Evolutionary conservation across 148 eudicot genomes (phyloP).

Genomic region (Arctostaphylos glauca): DNA sequence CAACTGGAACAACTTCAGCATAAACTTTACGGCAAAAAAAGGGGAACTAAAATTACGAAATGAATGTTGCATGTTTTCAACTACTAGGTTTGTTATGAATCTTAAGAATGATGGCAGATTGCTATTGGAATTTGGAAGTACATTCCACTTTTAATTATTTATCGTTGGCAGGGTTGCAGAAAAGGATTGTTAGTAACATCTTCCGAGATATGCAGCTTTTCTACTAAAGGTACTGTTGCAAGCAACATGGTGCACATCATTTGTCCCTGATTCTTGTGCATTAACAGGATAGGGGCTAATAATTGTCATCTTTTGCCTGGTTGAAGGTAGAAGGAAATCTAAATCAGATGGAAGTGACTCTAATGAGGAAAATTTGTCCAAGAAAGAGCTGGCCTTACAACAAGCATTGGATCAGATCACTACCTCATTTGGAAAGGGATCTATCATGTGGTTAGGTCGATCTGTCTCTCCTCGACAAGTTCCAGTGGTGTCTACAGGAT

Average conservation of each 20-base stretch:
- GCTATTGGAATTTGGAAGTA: background rate
- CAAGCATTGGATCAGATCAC: slow-evolving; percentile 88
- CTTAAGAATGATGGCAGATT: background rate
- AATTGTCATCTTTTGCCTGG: background rate
- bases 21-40: background rate
- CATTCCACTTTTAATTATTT: background rate
- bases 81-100: background rate
- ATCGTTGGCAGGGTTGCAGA: slow-evolving; percentile 24
- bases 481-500: slow-evolving; percentile 94
- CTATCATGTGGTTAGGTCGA: slow-evolving; percentile 98
- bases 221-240: slow-evolving; percentile 33
- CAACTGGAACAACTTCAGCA: background rate
- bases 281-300: slow-evolving; percentile 3
- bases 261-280: background rate
- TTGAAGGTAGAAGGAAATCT: slow-evolving; percentile 68
- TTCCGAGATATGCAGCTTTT: slow-evolving; percentile 20
- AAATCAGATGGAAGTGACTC: slow-evolving; percentile 78
- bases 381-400: slow-evolving; percentile 75
- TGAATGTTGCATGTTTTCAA: background rate
- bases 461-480: slow-evolving; percentile 49
- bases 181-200: slow-evolving; percentile 28
- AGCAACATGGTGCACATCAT: background rate
- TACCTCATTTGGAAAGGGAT: slow-evolving; percentile 82
- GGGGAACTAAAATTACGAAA: background rate
- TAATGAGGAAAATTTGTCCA: slow-evolving; percentile 71